These are phyloP conservation scores for Lentinula boryana DNA, from an alignment of 768 basidiomycete species.

Conservation along the genomic window DNA sequence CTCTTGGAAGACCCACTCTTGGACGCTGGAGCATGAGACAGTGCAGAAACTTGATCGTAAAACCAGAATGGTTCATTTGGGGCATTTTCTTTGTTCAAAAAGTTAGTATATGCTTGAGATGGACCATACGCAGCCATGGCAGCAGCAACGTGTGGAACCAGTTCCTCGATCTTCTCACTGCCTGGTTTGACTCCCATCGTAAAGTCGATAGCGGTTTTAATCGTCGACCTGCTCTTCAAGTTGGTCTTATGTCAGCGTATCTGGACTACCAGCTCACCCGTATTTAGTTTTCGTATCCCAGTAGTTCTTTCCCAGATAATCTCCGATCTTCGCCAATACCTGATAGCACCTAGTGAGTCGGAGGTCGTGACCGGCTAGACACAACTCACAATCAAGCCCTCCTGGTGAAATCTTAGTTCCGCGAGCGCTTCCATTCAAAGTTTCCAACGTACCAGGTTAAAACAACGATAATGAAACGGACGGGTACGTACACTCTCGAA, in stretches of 20 bases:
- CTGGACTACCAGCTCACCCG: conserved; percentile 15
- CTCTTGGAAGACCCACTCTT: background rate
- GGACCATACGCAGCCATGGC: conserved; percentile 51
- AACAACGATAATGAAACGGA: conserved; percentile 52
- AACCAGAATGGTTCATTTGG: conserved; percentile 36
- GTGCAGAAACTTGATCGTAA: conserved; percentile 38
- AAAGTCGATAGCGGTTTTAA: conserved; percentile 47
- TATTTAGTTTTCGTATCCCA: conserved; percentile 42
- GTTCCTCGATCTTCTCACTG: conserved; percentile 23
- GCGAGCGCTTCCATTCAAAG: background rate
- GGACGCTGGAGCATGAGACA: conserved; percentile 29
- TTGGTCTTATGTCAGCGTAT: background rate
- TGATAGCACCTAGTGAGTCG: background rate
- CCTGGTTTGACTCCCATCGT: conserved; percentile 35
- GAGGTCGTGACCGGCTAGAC: background rate
- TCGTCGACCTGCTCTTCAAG: conserved; percentile 25
- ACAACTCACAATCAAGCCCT: conserved; percentile 47
- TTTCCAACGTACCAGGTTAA: conserved; percentile 33
- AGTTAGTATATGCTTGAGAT: conserved; percentile 39
- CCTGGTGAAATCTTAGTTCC: conserved; percentile 12
- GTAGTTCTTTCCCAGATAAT: conserved; percentile 41
- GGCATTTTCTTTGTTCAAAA: conserved; percentile 31
- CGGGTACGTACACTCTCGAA: conserved; percentile 49
- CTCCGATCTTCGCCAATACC: conserved; percentile 47
- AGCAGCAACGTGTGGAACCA: conserved; percentile 45